A percentile compares a stretch with the other conserved stretches of the same genome.
Evolutionary conservation across 2,329 filamentous ascomycete genomes (phyloP).

Genomic region (Colletotrichum coccodes): DNA sequence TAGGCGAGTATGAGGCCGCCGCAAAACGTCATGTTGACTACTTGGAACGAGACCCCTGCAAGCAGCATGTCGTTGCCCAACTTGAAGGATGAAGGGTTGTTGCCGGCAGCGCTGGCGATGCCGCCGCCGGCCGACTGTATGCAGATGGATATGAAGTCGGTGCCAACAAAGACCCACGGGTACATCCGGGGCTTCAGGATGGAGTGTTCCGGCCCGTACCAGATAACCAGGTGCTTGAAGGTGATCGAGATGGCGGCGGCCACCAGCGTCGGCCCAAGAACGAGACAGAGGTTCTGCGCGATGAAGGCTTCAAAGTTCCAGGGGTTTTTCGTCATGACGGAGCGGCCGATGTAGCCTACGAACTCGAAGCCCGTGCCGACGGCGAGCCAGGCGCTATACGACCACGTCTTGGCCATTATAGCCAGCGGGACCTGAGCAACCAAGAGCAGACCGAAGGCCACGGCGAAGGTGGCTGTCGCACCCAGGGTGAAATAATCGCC

Average conservation of each 20-base stretch:
- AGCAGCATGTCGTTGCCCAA: slow-evolving; percentile 19
- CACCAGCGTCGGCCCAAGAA: slow-evolving; percentile 54
- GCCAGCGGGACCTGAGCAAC: background rate
- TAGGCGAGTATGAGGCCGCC: slow-evolving; percentile 31
- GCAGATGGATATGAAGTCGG: slow-evolving; percentile 53
- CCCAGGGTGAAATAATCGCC: background rate
- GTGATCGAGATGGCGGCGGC: slow-evolving; percentile 58
- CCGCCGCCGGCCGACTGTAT: slow-evolving; percentile 36
- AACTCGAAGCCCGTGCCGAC: slow-evolving; percentile 2
- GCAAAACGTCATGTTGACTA: slow-evolving; percentile 40
- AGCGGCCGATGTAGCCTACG: background rate
- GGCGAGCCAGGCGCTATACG: slow-evolving; percentile 1
- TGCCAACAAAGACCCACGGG: slow-evolving; percentile 60
- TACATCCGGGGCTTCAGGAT: slow-evolving; percentile 53
- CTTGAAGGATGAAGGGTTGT: no score
- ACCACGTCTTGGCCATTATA: background rate
- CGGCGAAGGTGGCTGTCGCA: background rate
- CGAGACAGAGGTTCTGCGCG: slow-evolving; percentile 51
- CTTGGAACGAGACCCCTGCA: slow-evolving; percentile 39
- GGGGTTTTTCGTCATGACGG: slow-evolving; percentile 42
- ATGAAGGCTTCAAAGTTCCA: slow-evolving; percentile 52
- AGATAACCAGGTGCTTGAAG: slow-evolving; percentile 55
- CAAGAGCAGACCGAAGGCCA: background rate
- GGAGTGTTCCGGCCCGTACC: slow-evolving; percentile 52
- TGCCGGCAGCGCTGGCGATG: slow-evolving; percentile 9